Base-by-base conservation (phyloP, 2,329 filamentous ascomycete species). In the Lachnellula subtilissima region DNA sequence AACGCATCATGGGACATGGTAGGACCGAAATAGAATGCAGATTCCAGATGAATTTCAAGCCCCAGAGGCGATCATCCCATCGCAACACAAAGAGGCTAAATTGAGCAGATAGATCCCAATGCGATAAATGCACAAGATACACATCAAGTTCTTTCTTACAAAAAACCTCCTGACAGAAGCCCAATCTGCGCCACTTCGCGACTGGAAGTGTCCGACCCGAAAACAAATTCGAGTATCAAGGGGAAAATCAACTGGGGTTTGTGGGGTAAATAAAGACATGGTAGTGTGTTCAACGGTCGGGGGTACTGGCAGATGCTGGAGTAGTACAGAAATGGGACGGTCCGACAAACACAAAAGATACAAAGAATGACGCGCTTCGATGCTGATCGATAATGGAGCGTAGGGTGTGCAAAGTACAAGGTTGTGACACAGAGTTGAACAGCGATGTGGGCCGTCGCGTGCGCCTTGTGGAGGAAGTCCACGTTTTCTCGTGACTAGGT, bases 1-100 rank as follows among this genome's bases (percentile, higher is more conserved):
- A 65, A 64, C 54, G 60, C 57, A 63, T 61, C 47, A 58, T 50
- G 49, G 61, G 56, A 57, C 57, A 48, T 55, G 45, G 61, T 53
- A 45, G 35, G 54, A 61, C 60, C 55, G 62, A 61, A 65, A 59
- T 62, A 64, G 61, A 63, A 59, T 23, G 46, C 37, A 45, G 39
- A 50, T 52, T 57, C 52, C 57, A 53, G 53, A 54, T 54, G 53
- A 55, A 54, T 52, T 48, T 32, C 48, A 19, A 50, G 50, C 48
- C 60, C 60, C 40, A 51, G 54, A 60, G 60, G 15, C 53, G 59
- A 63, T 64, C 62, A 59, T 53, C 25, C 46, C 48, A 50, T 46
- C 48, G 58, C 61, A 58, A 57, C 52, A 58, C 56, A 54, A 45
- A 57, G 54, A 48, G 45, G 25, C 36, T 45, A 57, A 60, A 56